Conservation (phyloP, 176 grass and related monocot species). For the Microstegium vimineum region DNA sequence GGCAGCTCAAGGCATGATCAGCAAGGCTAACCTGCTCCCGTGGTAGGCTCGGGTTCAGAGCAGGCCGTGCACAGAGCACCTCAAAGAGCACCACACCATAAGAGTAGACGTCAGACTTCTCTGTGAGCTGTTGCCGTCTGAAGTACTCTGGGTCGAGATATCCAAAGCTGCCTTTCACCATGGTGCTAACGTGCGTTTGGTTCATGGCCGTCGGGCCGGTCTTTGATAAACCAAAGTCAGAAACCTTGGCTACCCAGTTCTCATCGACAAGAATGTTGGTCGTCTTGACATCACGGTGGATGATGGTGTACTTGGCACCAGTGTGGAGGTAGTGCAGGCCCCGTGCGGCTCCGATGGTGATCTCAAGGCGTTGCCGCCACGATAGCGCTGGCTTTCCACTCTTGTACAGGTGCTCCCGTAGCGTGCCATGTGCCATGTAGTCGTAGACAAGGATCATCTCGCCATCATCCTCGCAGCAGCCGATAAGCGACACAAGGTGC, state of each 20-base stretch:
- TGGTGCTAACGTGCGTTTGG: conserved; percentile 82
- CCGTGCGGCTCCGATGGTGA: conserved; percentile 60
- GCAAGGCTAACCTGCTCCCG: conserved; percentile 61
- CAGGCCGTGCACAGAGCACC: conserved; percentile 68
- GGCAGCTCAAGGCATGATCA: conserved; percentile 44
- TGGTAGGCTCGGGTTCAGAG: conserved; percentile 37
- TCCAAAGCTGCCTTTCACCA: conserved; percentile 88
- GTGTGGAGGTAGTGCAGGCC: conserved; percentile 89
- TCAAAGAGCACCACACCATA: conserved; percentile 82
- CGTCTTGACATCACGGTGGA: conserved; percentile 88
- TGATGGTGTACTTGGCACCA: conserved; percentile 80
- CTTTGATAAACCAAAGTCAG: conserved; percentile 75
- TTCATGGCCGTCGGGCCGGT: conserved; percentile 59
- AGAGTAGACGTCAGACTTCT: conserved; percentile 82
- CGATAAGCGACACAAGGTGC: conserved; percentile 49
- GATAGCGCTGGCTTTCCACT: conserved; percentile 46
- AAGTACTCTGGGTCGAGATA: conserved; percentile 89
- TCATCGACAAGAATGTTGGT: conserved; percentile 79
- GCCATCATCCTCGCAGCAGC: conserved; percentile 45
- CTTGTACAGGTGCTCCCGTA: conserved; percentile 55
- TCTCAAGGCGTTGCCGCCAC: conserved; percentile 77
- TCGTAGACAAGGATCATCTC: conserved; percentile 53
- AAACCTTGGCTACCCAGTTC: conserved; percentile 78
- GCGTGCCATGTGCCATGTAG: conserved; percentile 50
- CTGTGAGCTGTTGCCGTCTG: conserved; percentile 65